Evolutionary conservation across 1,139 yeast species (phyloP).

Genomic region (Geotrichum australiense): DNA sequence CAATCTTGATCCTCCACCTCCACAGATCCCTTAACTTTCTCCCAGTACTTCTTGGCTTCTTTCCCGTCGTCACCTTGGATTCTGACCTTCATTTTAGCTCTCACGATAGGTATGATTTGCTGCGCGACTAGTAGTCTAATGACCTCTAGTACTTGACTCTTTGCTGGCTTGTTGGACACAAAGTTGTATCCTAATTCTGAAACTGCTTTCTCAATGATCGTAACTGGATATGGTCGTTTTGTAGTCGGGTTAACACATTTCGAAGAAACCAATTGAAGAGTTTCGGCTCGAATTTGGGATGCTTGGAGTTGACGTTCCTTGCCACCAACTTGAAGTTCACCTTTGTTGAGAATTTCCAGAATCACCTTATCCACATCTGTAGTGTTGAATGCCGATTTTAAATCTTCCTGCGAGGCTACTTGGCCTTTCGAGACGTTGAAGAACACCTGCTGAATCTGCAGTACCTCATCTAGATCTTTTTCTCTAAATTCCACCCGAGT

Average conservation of each 20-base stretch:
- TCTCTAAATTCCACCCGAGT: slow-evolving; percentile 38
- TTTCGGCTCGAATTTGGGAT: slow-evolving; percentile 73
- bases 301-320: slow-evolving; percentile 79
- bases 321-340: slow-evolving; percentile 91
- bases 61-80: slow-evolving; percentile 41
- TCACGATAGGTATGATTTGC: slow-evolving; percentile 84
- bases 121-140: slow-evolving; percentile 67
- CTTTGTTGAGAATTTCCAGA: slow-evolving; percentile 73
- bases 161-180: slow-evolving; percentile 71
- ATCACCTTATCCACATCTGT: slow-evolving; percentile 70
- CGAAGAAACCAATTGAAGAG: slow-evolving; percentile 74
- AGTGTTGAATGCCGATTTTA: slow-evolving; percentile 65
- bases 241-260: slow-evolving; percentile 88
- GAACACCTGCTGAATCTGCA: slow-evolving; percentile 94
- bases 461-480: slow-evolving; percentile 88
- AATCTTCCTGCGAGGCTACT: slow-evolving; percentile 84
- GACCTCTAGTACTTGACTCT: slow-evolving; percentile 87
- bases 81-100: slow-evolving; percentile 89
- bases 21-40: slow-evolving; percentile 47
- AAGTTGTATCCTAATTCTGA: slow-evolving; percentile 75
- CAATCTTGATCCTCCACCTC: slow-evolving; percentile 49
- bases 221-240: slow-evolving; percentile 86
- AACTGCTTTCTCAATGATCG: slow-evolving; percentile 86
- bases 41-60: slow-evolving; percentile 46
- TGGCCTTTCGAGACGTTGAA: slow-evolving; percentile 90